Base-by-base conservation (phyloP, 139 green algal species). In the Chlorella vulgaris region DNA sequence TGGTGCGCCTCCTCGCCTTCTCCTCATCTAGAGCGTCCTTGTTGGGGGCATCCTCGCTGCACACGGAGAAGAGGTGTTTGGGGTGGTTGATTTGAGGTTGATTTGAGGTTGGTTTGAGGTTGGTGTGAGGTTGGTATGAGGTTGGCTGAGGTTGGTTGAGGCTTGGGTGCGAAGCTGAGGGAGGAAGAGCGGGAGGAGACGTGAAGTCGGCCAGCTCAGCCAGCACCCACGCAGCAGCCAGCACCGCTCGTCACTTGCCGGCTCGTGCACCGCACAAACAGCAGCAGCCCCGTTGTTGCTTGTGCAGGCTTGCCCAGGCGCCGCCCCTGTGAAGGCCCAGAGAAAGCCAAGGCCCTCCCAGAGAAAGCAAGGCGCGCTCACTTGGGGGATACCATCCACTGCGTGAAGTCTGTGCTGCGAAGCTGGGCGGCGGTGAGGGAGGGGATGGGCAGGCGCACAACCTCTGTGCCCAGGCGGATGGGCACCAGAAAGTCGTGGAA, bases 401-500 rank as follows among this genome's bases (percentile, higher is more conserved):
- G 71, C 19, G 60, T 65, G 61, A 88, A 85, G 50, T 88, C 83
- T 24, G 61, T 31, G n/a, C 39, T 76, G n/a, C 26, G 68, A 40
- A 90, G 67, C 75, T 90, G 86, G 4, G 81, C 69, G 40, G 39
- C 74, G 53, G 74, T 76, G 39, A 90, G 75, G 29, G 66, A 38
- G 43, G 84, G 63, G 39, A 90, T 80, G 40, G 80, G 74, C 69
- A 89, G 69, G 8, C 50, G 65, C 68, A 89, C 40, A 39, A 77
- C 50, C 71, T 87, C 69, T 6, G 60, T 77, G 31, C 36, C 38
- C n/a, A 90, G 42, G 0, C 35, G 38, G 24, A 90, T 43, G 40
- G 66, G 76, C 42, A 90, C 84, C 61, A 85, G 50, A 39, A 87
- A 90, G 80, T 90, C 86, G 81, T 90, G 86, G 79, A 87, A 80